Conservation (phyloP, 2,329 filamentous ascomycete species). For the Mycocentrospora acerina region DNA sequence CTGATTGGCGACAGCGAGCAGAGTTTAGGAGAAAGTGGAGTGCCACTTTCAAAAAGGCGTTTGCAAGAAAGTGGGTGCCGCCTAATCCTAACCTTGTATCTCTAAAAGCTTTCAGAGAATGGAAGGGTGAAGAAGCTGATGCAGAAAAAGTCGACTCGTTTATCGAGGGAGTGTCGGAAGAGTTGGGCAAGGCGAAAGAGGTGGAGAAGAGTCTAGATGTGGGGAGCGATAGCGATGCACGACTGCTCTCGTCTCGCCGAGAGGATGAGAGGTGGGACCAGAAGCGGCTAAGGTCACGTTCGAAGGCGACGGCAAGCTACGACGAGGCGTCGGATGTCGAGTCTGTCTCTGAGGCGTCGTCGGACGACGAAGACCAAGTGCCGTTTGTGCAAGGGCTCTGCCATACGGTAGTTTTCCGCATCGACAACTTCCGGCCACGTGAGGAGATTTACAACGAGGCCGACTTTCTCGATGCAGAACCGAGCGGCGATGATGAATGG, state of each 20-base stretch:
- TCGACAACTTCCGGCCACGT: conserved; percentile 74
- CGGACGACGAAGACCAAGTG: conserved; percentile 17
- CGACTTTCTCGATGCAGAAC: conserved; percentile 68
- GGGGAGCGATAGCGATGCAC: conserved; percentile 31
- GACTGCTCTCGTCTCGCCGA: conserved; percentile 21
- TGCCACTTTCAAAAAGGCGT: conserved; percentile 67
- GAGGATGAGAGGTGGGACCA: conserved; percentile 31
- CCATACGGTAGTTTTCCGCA: conserved; percentile 67
- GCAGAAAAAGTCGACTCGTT: conserved; percentile 29
- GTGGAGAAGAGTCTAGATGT: background rate
- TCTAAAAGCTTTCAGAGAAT: conserved; percentile 45
- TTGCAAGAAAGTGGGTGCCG: conserved; percentile 54
- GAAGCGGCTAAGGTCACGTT: conserved; percentile 33
- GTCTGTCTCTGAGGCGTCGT: conserved; percentile 18
- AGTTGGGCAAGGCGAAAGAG: conserved; percentile 1
- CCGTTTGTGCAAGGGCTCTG: conserved; percentile 67
- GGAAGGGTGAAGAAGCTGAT: conserved; percentile 27
- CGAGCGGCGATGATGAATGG: conserved; percentile 60
- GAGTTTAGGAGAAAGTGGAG: conserved; percentile 79
- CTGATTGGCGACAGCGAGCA: conserved; percentile 77
- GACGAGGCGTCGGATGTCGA: conserved; percentile 34
- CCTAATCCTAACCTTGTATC: conserved; percentile 49
- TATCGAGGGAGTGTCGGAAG: conserved; percentile 19
- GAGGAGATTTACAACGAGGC: conserved; percentile 70
- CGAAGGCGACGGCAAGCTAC: conserved; percentile 25